Percentiles rank a stretch among this genome's conserved stretches.
phyloP scores from a whole-genome alignment of 2,329 filamentous ascomycete genomes.

The Graphilbum fragrans region DNA sequence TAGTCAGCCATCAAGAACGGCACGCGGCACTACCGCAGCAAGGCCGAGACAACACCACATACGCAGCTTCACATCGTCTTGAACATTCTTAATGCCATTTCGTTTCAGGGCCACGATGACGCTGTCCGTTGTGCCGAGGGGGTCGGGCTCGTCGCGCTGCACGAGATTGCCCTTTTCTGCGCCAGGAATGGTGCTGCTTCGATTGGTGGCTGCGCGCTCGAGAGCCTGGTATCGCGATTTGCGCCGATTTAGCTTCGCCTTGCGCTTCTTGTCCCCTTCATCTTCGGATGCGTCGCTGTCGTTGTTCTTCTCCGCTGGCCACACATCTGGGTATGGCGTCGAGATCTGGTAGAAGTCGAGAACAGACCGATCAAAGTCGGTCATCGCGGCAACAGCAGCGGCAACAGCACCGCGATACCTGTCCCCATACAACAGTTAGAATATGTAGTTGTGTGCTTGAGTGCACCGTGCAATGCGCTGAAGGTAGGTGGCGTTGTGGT shows the following conservation, averaged over 20 bases:
- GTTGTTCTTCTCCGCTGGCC: conserved; percentile 70
- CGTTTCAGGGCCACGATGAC: conserved; percentile 71
- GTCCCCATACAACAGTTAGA: not conserved
- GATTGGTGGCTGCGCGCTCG: conserved; percentile 59
- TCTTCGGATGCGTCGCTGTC: conserved; percentile 51
- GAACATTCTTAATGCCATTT: conserved; percentile 58
- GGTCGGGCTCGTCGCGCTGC: conserved; percentile 85
- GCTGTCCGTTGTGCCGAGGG: conserved; percentile 76
- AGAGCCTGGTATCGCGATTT: conserved; percentile 78
- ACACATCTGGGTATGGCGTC: conserved; percentile 66
- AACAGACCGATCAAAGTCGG: conserved; percentile 63
- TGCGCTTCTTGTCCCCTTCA: conserved; percentile 35
- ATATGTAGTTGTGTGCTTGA: too few species aligned
- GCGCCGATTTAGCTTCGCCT: conserved; percentile 41
- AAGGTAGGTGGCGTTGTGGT: too few species aligned
- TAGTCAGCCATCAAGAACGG: not conserved
- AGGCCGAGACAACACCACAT: conserved; percentile 20
- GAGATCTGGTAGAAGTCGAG: conserved; percentile 84
- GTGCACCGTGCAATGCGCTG: too few species aligned
- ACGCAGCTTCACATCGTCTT: conserved; percentile 73
- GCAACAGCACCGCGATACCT: not conserved
- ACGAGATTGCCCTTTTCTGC: conserved; percentile 59
- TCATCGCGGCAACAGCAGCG: conserved; percentile 28
- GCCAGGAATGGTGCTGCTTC: conserved; percentile 53
- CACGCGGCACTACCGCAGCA: not conserved